A percentile compares a stretch with the other conserved stretches of the same genome.
phyloP scores from a whole-genome alignment of 257 asterid genomes.

The Ajuga chamaepitys region DNA sequence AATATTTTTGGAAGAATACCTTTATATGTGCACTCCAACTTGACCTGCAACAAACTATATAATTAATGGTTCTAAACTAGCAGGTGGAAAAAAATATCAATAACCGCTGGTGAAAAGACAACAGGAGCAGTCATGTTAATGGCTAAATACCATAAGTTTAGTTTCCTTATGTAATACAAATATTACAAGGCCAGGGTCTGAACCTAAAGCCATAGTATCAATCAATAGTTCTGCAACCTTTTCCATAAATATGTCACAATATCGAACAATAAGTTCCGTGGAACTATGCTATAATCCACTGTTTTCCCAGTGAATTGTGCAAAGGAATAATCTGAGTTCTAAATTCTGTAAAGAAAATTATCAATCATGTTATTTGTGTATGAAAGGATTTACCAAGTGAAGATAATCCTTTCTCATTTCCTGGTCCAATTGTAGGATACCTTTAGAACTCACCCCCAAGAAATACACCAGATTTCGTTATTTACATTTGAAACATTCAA shows the following conservation, averaged over 20 bases:
- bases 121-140: neutral
- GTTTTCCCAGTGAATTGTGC: neutral
- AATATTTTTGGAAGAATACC: constrained; percentile 82
- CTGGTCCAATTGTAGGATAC: too few relatives aligned
- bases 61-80: neutral
- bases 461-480: too few relatives aligned
- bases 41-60: constrained; percentile 45
- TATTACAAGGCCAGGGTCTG: neutral
- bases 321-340: neutral
- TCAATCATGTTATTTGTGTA: neutral
- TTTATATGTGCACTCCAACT: constrained; percentile 63
- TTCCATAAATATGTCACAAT: neutral
- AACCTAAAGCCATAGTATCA: neutral
- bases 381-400: too few relatives aligned
- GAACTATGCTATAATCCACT: neutral
- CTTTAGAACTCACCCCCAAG: too few relatives aligned
- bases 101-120: neutral
- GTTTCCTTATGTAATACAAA: neutral
- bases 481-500: too few relatives aligned
- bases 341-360: neutral
- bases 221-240: neutral
- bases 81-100: neutral
- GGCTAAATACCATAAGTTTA: neutral
- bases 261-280: neutral
- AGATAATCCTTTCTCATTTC: too few relatives aligned